Conservation (phyloP, 2,329 filamentous ascomycete species). For the Coniella vitis region DNA sequence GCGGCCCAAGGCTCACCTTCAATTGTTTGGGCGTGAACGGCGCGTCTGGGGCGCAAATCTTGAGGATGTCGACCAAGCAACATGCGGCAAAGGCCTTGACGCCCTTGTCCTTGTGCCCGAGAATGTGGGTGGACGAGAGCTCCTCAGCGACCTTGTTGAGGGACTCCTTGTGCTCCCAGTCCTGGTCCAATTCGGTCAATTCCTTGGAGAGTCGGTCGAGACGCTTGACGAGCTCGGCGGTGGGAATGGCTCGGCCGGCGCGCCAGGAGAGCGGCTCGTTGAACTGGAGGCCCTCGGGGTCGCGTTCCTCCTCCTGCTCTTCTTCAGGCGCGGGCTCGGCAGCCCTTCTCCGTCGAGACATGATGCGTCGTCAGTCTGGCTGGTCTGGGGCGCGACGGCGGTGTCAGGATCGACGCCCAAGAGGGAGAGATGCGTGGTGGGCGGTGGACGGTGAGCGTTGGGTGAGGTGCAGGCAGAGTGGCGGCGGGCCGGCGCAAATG, state of each 20-base stretch:
- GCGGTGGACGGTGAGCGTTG: not conserved
- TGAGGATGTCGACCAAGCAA: conserved; percentile 88
- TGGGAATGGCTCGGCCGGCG: conserved; percentile 81
- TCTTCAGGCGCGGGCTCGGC: conserved; percentile 23
- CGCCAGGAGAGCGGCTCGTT: conserved; percentile 84
- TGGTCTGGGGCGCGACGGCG: not conserved
- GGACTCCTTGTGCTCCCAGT: conserved; percentile 76
- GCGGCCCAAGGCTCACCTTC: conserved; percentile 54
- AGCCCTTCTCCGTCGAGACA: conserved; percentile 34
- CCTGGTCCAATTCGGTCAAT: conserved; percentile 79
- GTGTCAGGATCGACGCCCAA: not conserved
- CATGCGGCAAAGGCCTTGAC: conserved; percentile 84
- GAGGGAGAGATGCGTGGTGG: not conserved
- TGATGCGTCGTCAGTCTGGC: conserved; percentile 18
- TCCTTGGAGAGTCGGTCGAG: conserved; percentile 77
- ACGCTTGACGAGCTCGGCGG: conserved; percentile 72
- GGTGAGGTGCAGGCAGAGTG: not conserved
- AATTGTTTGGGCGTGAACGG: conserved; percentile 86
- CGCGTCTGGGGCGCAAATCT: conserved; percentile 88
- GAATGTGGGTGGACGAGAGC: conserved; percentile 70
- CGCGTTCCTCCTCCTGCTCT: conserved; percentile 32
- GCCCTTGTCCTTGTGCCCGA: conserved; percentile 88
- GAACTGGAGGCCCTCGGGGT: conserved; percentile 58
- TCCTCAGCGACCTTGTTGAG: conserved; percentile 78
- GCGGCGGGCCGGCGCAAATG: not conserved